Evolutionary conservation across 192 early-diverging fungal genomes (phyloP).

Genomic region (Coemansia sp.): DNA sequence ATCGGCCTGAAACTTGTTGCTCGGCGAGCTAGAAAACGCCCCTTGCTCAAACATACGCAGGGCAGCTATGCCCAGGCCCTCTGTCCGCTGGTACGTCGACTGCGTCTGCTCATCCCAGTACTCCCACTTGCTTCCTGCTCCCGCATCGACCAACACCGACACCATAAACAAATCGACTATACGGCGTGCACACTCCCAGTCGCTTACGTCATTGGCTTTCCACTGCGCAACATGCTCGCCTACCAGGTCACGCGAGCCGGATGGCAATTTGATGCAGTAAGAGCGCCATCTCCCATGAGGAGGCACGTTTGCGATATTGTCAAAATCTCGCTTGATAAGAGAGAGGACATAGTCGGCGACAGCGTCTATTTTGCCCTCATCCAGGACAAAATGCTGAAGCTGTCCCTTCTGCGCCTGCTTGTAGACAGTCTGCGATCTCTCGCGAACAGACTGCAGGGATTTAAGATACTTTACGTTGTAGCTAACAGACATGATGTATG

Average conservation of each 20-base stretch:
- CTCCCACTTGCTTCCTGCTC: constrained; percentile 80
- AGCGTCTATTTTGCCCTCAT: constrained; percentile 58
- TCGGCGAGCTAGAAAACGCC: constrained; percentile 63
- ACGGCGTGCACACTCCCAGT: constrained; percentile 61
- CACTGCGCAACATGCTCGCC: constrained; percentile 30
- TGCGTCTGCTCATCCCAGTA: constrained; percentile 58
- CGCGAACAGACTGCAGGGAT: constrained; percentile 74
- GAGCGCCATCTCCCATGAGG: constrained; percentile 88
- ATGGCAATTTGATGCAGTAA: constrained; percentile 52
- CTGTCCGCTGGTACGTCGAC: constrained; percentile 60
- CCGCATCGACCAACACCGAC: constrained; percentile 89
- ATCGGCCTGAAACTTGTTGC: constrained; percentile 67
- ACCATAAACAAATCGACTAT: constrained; percentile 84
- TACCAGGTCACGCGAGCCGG: constrained; percentile 54
- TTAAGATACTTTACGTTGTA: constrained; percentile 55
- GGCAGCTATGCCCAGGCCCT: constrained; percentile 84
- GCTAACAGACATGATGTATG: constrained; percentile 12
- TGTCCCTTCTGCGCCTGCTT: constrained; percentile 55
- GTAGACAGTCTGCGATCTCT: constrained; percentile 63
- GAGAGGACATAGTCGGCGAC: constrained; percentile 68
- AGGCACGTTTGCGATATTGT: constrained; percentile 63
- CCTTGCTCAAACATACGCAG: constrained; percentile 81
- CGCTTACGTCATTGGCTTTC: constrained; percentile 21
- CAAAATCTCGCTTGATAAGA: constrained; percentile 73
- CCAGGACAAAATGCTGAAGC: constrained; percentile 71